Conservation (phyloP, 164 flowering plant species). For the Sedum album region DNA sequence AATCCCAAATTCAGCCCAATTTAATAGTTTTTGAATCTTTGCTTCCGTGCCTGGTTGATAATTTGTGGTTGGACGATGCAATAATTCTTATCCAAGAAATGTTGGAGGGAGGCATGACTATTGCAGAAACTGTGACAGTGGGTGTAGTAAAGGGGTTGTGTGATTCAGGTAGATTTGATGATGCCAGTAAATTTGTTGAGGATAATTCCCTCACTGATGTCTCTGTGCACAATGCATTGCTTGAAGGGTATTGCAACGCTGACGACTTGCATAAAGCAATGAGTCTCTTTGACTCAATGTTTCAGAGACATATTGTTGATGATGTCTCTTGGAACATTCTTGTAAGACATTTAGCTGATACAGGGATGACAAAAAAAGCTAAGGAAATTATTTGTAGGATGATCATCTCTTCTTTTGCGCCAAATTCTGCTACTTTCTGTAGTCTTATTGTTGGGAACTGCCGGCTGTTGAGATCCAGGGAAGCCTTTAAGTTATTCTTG, state of each 20-base stretch:
- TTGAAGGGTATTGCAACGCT: conserved; percentile 39
- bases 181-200: conserved; percentile 39
- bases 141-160: conserved; percentile 37
- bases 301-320: conserved; percentile 28
- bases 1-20: conserved; percentile 31
- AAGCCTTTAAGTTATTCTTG: conserved; percentile 36
- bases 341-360: conserved; percentile 42
- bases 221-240: conserved; percentile 41
- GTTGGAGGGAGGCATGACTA: conserved; percentile 21
- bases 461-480: conserved; percentile 21
- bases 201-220: conserved; percentile 22
- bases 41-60: conserved; percentile 36
- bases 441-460: conserved; percentile 52
- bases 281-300: conserved; percentile 36
- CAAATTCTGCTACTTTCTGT: conserved; percentile 43
- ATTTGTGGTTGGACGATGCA: conserved; percentile 40
- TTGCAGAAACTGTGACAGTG: conserved; percentile 20
- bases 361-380: conserved; percentile 24
- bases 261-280: conserved; percentile 27
- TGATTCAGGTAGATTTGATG: conserved; percentile 25
- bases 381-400: conserved; percentile 45
- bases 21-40: conserved; percentile 22
- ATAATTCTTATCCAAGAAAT: conserved; percentile 29
- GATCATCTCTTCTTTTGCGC: conserved; percentile 35
- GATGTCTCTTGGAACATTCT: conserved; percentile 50